Conservation (phyloP, 1,284 basidiomycete species). For the Ceratobasidium sp. region DNA sequence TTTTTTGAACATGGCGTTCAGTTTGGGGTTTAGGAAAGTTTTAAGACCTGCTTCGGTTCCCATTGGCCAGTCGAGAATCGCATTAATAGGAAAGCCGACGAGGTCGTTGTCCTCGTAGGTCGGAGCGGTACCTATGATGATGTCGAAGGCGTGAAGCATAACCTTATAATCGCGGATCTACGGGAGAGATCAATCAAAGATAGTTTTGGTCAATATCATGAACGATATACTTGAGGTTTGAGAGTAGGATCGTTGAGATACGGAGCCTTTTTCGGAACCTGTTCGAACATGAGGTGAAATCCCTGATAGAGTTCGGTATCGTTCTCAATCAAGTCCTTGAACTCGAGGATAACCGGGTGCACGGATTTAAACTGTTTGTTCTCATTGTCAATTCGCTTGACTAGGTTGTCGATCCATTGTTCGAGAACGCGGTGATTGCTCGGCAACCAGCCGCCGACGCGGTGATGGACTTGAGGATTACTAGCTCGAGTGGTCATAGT, state of each 20-base stretch:
- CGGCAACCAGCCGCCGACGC: slow-evolving; percentile 39
- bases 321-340: slow-evolving; percentile 32
- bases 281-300: slow-evolving; percentile 38
- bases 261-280: slow-evolving; percentile 34
- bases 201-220: not conserved
- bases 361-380: too few species aligned
- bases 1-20: slow-evolving; percentile 60
- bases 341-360: slow-evolving; percentile 23
- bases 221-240: slow-evolving; percentile 9
- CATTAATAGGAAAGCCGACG: slow-evolving; percentile 64
- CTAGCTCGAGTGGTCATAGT: not conserved
- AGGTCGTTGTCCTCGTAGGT: slow-evolving; percentile 59
- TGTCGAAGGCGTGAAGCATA: slow-evolving; percentile 64
- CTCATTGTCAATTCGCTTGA: slow-evolving; percentile 18
- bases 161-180: slow-evolving; percentile 64
- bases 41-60: slow-evolving; percentile 63
- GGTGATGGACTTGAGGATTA: slow-evolving; percentile 13
- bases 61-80: slow-evolving; percentile 67
- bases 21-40: slow-evolving; percentile 63
- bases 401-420: slow-evolving; percentile 15
- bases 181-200: not conserved
- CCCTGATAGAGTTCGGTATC: slow-evolving; percentile 25
- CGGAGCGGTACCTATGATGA: slow-evolving; percentile 62
- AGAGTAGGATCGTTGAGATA: slow-evolving; percentile 30
- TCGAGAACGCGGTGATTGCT: slow-evolving; percentile 21